Conservation (phyloP, 2,329 filamentous ascomycete species). For the Tolypocladium ovalisporum region DNA sequence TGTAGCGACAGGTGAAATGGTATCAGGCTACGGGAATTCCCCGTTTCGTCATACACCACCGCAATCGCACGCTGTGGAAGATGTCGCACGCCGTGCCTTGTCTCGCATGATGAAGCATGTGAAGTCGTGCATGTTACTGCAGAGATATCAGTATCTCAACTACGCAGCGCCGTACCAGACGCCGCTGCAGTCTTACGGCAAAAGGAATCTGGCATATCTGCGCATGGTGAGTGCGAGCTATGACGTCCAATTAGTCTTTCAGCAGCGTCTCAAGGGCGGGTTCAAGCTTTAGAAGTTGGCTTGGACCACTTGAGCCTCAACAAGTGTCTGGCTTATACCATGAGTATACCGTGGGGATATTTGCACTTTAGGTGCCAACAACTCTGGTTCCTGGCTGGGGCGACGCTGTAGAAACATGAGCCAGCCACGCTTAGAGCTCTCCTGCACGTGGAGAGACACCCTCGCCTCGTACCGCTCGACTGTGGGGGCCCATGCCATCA, state of each 20-base stretch:
- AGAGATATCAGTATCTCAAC: constrained; percentile 37
- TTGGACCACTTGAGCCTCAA: background rate
- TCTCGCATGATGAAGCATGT: background rate
- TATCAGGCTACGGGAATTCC: too few relatives aligned
- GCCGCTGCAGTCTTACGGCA: constrained; percentile 23
- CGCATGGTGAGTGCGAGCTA: background rate
- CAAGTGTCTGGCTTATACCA: background rate
- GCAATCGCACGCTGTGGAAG: background rate
- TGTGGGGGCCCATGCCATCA: too few relatives aligned
- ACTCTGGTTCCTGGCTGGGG: too few relatives aligned
- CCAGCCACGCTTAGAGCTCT: too few relatives aligned
- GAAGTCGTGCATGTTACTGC: background rate
- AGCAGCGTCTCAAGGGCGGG: background rate
- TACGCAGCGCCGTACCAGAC: constrained; percentile 27
- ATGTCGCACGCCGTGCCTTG: background rate
- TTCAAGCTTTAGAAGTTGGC: background rate
- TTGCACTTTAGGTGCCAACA: too few relatives aligned
- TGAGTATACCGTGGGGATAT: too few relatives aligned
- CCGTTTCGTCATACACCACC: too few relatives aligned
- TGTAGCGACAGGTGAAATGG: too few relatives aligned
- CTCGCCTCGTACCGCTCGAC: too few relatives aligned
- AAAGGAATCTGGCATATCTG: constrained; percentile 15
- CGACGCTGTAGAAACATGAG: too few relatives aligned
- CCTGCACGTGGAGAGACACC: too few relatives aligned
- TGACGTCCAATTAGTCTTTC: background rate